Conservation (phyloP, 495 filamentous ascomycete species). For the Niebla homalea region DNA sequence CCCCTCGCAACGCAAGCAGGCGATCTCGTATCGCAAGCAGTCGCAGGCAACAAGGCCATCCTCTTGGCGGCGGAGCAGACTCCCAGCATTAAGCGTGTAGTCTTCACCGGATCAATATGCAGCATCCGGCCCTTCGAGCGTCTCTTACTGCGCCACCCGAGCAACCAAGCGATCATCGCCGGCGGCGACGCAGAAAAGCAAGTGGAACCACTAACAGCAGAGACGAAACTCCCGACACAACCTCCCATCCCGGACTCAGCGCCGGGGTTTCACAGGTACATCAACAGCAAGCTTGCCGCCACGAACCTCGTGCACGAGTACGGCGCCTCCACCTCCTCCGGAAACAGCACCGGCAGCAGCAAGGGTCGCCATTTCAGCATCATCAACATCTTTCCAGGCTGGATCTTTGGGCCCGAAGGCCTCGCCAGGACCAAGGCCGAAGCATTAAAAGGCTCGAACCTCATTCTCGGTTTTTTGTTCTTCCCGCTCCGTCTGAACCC, state of each 20-base stretch:
- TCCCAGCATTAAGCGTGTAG: constrained; percentile 1
- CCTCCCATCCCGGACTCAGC: neutral
- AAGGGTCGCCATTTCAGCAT: constrained; percentile 2
- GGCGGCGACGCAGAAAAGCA: neutral
- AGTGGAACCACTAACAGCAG: neutral
- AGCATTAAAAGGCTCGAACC: constrained; percentile 7
- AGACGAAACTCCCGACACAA: constrained; percentile 3
- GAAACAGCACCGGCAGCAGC: too few relatives aligned
- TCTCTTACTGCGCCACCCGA: neutral
- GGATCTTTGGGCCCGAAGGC: constrained; percentile 4
- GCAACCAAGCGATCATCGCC: neutral
- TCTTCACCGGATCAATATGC: constrained; percentile 1
- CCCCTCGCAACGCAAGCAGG: neutral
- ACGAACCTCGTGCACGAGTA: constrained; percentile 2
- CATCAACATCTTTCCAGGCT: constrained; percentile 4
- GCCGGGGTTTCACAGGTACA: constrained; percentile 2
- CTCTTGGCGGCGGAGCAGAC: constrained; percentile 1
- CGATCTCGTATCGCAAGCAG: constrained; percentile 2
- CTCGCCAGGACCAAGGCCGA: constrained; percentile 1
- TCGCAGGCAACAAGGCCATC: constrained; percentile 1
- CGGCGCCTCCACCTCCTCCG: neutral
- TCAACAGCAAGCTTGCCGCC: constrained; percentile 1
- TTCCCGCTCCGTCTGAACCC: neutral
- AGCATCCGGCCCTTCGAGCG: constrained; percentile 2
- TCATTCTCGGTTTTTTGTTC: constrained; percentile 4